Evolutionary conservation across 345 rosid species (phyloP).

Genomic region (Raphanus raphanistrum): DNA sequence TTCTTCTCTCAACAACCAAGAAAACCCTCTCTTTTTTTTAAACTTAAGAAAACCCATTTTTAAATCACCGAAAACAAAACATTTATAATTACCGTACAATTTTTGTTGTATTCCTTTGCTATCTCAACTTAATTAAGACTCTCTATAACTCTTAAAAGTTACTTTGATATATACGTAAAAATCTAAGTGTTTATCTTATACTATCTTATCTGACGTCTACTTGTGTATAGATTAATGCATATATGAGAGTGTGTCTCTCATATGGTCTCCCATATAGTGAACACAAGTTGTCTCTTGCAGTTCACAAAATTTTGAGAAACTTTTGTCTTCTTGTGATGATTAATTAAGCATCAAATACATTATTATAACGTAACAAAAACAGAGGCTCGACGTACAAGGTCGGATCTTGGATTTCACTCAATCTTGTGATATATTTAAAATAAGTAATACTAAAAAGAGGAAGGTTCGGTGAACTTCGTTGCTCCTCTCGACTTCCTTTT

Average conservation of each 20-base stretch:
- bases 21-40: background rate
- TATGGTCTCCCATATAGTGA: conserved; percentile 38
- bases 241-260: background rate
- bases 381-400: conserved; percentile 40
- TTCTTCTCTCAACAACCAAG: conserved; percentile 12
- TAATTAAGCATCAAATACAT: background rate
- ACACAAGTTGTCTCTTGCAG: conserved; percentile 31
- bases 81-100: background rate
- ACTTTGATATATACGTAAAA: too few relatives aligned
- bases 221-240: background rate
- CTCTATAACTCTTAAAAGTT: background rate
- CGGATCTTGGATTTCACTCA: conserved; percentile 25
- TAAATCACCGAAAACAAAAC: background rate
- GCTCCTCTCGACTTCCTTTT: conserved; percentile 28
- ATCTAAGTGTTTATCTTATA: too few relatives aligned
- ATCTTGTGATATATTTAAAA: background rate
- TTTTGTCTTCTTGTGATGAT: conserved; percentile 31
- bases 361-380: conserved; percentile 15
- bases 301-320: conserved; percentile 21
- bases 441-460: background rate
- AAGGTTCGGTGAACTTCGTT: conserved; percentile 36
- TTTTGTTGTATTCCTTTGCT: background rate
- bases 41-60: background rate
- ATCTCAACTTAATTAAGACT: background rate
- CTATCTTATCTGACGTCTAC: background rate